Evolutionary conservation across 2,329 filamentous ascomycete genomes (phyloP), one percentile per base, ranked within the genome.

Genomic region (Leptographium flavum): DNA sequence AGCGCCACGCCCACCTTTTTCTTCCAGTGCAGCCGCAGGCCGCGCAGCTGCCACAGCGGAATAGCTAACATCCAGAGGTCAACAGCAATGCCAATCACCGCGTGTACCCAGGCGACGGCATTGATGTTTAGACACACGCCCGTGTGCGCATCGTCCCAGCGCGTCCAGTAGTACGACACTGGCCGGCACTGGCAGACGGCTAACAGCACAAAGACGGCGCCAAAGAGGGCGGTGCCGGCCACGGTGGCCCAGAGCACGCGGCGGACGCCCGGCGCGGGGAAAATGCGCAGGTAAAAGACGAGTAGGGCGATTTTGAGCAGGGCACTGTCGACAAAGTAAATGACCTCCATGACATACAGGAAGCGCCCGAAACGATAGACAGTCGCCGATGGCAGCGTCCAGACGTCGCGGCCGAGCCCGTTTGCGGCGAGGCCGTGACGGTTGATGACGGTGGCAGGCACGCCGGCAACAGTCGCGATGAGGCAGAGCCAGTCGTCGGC

Each of bases 281-380:
- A 77, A 43, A 77, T 68, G 42, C 69, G 65, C 5, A 71, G 57
- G 52, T 74, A 76, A 55, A 77, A 74, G 51, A 70, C 62, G 1
- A 76, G 57, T 23, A 78, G 60, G 0, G 71, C 64, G 6, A 71
- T 54, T 50, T 75, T 73, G 10, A 71, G 59, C 28, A 71, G 55
- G 2, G 65, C 58, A 13, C 71, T 56, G 13, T 66, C 57, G 3
- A 57, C 45, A 53, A 74, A 71, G 54, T 75, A 73, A n/a, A 71
- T 37, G 42, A 58, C 50, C 17, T 52, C 49, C 51, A 62, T 58
- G 49, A 61, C 53, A 49, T 66, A 72, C 23, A 71, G 65, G 50
- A 55, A 63, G 22, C 59, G 57, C 5, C 62, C 55, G 25, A 74
- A 68, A 1, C 54, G 53, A 19, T 63, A 68, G 42, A 76, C 63